Conservation (phyloP, 768 basidiomycete species). For the Lactarius deliciosus region DNA sequence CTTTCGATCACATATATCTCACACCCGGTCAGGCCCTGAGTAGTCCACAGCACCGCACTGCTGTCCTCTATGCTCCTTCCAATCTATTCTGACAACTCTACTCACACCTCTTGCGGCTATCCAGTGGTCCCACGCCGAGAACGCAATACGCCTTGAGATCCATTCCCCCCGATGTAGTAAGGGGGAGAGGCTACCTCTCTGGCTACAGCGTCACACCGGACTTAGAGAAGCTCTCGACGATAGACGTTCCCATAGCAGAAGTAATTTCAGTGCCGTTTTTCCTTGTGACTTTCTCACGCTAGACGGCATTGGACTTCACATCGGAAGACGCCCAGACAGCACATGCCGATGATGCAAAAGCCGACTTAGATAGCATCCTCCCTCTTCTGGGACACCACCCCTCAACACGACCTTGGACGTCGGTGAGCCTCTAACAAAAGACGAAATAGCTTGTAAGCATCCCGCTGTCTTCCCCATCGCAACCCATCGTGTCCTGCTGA, state of each 20-base stretch:
- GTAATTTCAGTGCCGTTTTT: constrained; percentile 19
- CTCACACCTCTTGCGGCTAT: constrained; percentile 53
- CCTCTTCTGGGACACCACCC: constrained; percentile 14
- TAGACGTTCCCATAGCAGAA: constrained; percentile 44
- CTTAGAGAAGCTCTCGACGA: constrained; percentile 94
- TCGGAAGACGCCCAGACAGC: constrained; percentile 11
- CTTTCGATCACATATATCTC: constrained; percentile 78
- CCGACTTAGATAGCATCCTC: constrained; percentile 25
- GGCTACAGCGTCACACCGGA: constrained; percentile 93
- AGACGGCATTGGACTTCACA: neutral
- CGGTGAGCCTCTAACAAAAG: constrained; percentile 46
- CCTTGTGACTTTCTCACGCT: neutral
- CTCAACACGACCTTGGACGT: constrained; percentile 43
- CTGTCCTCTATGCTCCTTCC: constrained; percentile 77
- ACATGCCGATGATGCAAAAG: constrained; percentile 25
- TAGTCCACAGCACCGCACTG: constrained; percentile 52
- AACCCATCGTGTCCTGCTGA: constrained; percentile 36
- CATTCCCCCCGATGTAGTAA: constrained; percentile 43
- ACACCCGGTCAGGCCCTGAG: constrained; percentile 45
- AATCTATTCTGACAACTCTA: constrained; percentile 73
- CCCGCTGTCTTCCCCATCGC: neutral
- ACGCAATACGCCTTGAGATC: constrained; percentile 79
- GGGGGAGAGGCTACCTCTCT: constrained; percentile 52
- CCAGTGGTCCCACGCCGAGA: constrained; percentile 44
- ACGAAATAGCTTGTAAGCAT: constrained; percentile 46